Conservation (phyloP, 139 green algal species). For the Trebouxia sp. region DNA sequence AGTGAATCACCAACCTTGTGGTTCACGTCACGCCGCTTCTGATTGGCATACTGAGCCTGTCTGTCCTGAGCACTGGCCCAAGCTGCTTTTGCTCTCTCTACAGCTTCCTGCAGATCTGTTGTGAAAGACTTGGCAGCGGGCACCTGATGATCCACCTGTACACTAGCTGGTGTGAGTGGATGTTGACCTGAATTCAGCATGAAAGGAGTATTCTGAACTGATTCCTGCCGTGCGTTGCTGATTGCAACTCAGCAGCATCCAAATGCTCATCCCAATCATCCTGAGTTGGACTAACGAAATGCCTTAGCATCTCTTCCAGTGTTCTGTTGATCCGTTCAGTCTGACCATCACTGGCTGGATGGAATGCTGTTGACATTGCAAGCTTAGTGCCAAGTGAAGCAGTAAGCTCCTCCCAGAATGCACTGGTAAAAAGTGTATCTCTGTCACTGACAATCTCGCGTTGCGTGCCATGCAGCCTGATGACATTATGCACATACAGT, state of each 20-base stretch:
- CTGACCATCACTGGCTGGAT: constrained; percentile 69
- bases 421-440: constrained; percentile 41
- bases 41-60: not conserved
- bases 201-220: constrained; percentile 45
- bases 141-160: not conserved
- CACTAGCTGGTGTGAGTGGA: not conserved
- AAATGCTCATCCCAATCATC: constrained; percentile 55
- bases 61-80: not conserved
- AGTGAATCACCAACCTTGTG: not conserved
- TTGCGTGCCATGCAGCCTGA: not conserved
- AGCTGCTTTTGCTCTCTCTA: not conserved
- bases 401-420: constrained; percentile 48
- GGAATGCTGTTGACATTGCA: constrained; percentile 46
- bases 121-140: not conserved
- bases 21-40: not conserved
- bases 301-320: constrained; percentile 59
- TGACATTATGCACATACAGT: constrained; percentile 42
- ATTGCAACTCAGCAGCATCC: constrained; percentile 50
- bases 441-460: constrained; percentile 37
- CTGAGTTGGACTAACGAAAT: constrained; percentile 38
- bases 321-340: constrained; percentile 65
- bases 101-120: not conserved
- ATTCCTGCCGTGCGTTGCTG: constrained; percentile 42
- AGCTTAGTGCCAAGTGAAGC: constrained; percentile 33
- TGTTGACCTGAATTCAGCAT: constrained; percentile 46